A percentile compares a stretch with the other conserved stretches of the same genome.
phyloP scores from a whole-genome alignment of 768 basidiomycete species.

The Cystofilobasidium macerans region DNA sequence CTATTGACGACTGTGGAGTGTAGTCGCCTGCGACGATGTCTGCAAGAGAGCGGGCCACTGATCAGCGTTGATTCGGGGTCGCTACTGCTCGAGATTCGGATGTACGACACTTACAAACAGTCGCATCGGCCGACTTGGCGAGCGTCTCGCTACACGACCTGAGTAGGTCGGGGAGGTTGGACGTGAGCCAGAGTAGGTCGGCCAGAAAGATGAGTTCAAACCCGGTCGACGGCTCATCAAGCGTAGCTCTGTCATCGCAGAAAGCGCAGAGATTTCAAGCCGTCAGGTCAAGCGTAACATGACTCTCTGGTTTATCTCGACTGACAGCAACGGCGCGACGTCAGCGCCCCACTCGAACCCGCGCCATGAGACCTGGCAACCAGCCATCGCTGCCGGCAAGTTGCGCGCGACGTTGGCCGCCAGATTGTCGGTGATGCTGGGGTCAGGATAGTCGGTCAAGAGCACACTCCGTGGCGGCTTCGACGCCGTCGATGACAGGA shows the following conservation, averaged over 20 bases:
- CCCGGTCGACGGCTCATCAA: neutral
- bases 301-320: neutral
- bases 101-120: neutral
- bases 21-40: neutral
- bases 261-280: no score
- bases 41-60: neutral
- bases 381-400: neutral
- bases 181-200: conserved; percentile 29
- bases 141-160: neutral
- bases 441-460: conserved; percentile 10
- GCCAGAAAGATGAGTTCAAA: conserved; percentile 36
- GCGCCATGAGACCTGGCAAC: conserved; percentile 8
- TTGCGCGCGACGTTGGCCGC: conserved; percentile 4
- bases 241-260: neutral
- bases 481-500: neutral
- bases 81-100: no score
- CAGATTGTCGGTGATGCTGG: neutral
- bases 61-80: neutral
- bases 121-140: neutral
- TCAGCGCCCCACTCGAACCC: conserved; percentile 16
- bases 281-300: neutral
- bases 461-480: conserved; percentile 6
- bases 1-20: neutral
- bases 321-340: neutral
- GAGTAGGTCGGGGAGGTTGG: neutral